These are phyloP conservation scores for Cryptococcus sp. DNA, from an alignment of 1,284 basidiomycete genomes.

Conservation along the genomic window DNA sequence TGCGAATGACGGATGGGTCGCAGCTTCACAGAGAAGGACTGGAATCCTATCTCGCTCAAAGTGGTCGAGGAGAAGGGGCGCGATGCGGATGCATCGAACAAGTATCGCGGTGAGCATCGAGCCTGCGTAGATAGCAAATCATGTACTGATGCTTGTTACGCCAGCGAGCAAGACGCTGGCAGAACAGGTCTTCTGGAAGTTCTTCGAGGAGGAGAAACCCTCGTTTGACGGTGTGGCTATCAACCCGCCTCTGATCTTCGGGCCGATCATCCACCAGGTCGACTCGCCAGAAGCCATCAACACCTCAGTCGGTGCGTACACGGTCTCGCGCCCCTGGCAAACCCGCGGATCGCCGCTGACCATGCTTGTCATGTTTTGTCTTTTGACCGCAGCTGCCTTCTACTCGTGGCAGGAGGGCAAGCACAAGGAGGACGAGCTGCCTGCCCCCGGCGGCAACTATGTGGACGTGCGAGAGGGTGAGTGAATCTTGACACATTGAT, in stretches of 20 bases:
- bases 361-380: conserved; percentile 9
- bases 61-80: conserved; percentile 62
- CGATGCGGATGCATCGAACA: conserved; percentile 59
- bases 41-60: conserved; percentile 65
- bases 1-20: background rate
- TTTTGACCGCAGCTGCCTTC: conserved; percentile 39
- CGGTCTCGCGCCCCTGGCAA: background rate
- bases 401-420: conserved; percentile 53
- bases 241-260: conserved; percentile 58
- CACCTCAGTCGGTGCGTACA: conserved; percentile 55
- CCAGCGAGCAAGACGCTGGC: conserved; percentile 64
- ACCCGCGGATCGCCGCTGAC: too few species aligned
- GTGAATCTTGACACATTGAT: background rate
- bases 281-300: conserved; percentile 58
- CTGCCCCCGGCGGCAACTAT: conserved; percentile 54
- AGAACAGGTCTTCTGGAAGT: conserved; percentile 61
- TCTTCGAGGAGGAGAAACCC: conserved; percentile 61
- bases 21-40: conserved; percentile 57
- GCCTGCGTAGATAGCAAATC: too few species aligned
- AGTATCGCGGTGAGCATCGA: conserved; percentile 8
- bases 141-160: too few species aligned
- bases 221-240: conserved; percentile 63
- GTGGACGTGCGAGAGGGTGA: conserved; percentile 61
- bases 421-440: conserved; percentile 50
- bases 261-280: conserved; percentile 61